Base-by-base conservation (phyloP, 371 early-diverging fungal species). In the Actinomucor elegans region DNA sequence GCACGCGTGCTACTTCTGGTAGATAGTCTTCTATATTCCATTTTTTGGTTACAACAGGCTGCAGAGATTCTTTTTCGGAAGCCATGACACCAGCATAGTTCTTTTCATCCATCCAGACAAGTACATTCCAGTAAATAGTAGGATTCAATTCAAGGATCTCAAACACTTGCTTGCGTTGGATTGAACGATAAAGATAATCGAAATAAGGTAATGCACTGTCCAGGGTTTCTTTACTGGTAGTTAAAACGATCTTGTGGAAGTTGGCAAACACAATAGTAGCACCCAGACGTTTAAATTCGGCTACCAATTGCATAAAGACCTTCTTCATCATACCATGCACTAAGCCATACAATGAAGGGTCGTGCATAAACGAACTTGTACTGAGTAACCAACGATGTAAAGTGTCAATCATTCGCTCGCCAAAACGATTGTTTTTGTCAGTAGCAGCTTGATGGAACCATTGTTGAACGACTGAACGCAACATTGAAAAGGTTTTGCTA, bases 21-120 rank as follows among this genome's bases (percentile, higher is more conserved):
- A 98, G 67, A 52, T 90, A 92, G 9, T 92, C 89, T 49, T 83
- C 83, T 20, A 98, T 89, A 50, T 89, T 91, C 98, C 97, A 98
- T 29, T 85, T 69, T 87, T 49, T 55, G 4, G 60, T 55, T 4
- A 67, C 34, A 2, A 44, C 29, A 7, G 61, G 37, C 2, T 32
- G 11, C 15, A 28, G 61, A 17, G 36, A 26, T 4, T 27, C 32
- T 7, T 32, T 14, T 23, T 51, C 21, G 8, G 12, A 31, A 0
- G 37, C 42, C 24, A 57, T 43, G 24, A 94, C 71, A 4, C 97
- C 94, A 20, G 92, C 95, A 69, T 82, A 92, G 66, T 98, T 98
- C 61, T 81, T 81, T 40, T 82, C 75, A 62, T 97, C 94, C 92
- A 95, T 90, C 97, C 97, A 98, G 15, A 94, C 44, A 45, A 94